Percentiles rank a stretch among this genome's conserved stretches.
Evolutionary conservation across 495 filamentous ascomycete genomes (phyloP).

Genomic region (Annulohypoxylon stygium): DNA sequence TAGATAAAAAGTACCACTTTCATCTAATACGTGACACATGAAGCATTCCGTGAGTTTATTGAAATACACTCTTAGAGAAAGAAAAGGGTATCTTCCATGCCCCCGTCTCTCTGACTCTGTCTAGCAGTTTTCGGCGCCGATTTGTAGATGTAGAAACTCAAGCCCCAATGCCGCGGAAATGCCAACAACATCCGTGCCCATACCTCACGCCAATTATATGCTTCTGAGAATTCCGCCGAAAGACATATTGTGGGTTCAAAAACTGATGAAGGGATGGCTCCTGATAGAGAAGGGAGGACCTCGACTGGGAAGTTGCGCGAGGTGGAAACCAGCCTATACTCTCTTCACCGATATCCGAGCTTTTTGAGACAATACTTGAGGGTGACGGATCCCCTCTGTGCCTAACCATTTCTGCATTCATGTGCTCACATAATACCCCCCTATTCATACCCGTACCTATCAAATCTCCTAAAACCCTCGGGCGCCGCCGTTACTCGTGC

Average conservation of each 20-base stretch:
- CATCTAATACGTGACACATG: not conserved
- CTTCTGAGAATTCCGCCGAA: conserved; percentile 16
- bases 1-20: not conserved
- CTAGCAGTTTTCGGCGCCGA: conserved; percentile 12
- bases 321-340: not conserved
- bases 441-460: not conserved
- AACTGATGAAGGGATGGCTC: not conserved
- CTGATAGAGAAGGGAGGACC: not conserved
- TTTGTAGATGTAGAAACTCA: conserved; percentile 9
- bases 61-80: conserved; percentile 13
- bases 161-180: conserved; percentile 29
- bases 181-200: conserved; percentile 22
- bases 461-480: conserved; percentile 10
- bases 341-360: not conserved
- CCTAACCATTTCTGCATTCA: not conserved
- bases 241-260: conserved; percentile 8
- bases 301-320: not conserved
- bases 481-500: conserved; percentile 24
- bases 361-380: not conserved
- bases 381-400: not conserved
- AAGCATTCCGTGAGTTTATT: not conserved
- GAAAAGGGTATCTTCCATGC: conserved; percentile 39
- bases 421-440: not conserved
- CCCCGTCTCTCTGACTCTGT: conserved; percentile 9
- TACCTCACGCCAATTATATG: conserved; percentile 26